Evolutionary conservation across 2,329 filamentous ascomycete genomes (phyloP).

Genomic region (Blumeria hordei): DNA sequence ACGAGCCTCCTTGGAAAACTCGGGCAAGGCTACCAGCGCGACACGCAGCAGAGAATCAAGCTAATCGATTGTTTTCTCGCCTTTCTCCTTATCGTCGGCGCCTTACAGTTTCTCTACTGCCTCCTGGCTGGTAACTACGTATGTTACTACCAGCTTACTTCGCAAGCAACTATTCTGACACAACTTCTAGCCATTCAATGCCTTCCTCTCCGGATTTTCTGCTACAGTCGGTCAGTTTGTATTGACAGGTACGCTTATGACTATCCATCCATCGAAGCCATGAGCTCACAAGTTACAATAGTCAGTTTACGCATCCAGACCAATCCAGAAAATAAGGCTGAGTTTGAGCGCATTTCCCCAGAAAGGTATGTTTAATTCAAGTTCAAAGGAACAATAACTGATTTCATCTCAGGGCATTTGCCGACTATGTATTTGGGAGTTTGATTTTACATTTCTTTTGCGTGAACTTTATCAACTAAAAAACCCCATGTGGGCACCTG

Average conservation of each 20-base stretch:
- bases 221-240: slow-evolving; percentile 95
- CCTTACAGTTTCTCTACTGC: slow-evolving; percentile 85
- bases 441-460: slow-evolving; percentile 96
- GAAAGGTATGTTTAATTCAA: slow-evolving; percentile 35
- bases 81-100: slow-evolving; percentile 67
- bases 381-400: slow-evolving; percentile 3
- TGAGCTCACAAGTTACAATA: slow-evolving; percentile 11
- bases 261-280: not conserved
- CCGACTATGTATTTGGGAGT: slow-evolving; percentile 87
- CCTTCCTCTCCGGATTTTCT: slow-evolving; percentile 85
- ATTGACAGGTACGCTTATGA: slow-evolving; percentile 44
- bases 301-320: slow-evolving; percentile 76
- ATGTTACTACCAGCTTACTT: slow-evolving; percentile 19
- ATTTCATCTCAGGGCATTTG: slow-evolving; percentile 47
- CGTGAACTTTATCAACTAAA: slow-evolving; percentile 95
- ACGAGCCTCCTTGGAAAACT: too few species aligned
- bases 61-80: slow-evolving; percentile 76
- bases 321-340: slow-evolving; percentile 53
- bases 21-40: too few species aligned
- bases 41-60: slow-evolving; percentile 72
- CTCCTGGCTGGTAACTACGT: slow-evolving; percentile 85
- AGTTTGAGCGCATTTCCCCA: slow-evolving; percentile 53
- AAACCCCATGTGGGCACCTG: not conserved
- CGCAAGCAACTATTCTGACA: slow-evolving; percentile 2
- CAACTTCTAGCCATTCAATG: slow-evolving; percentile 71